Evolutionary conservation across 2,329 filamentous ascomycete genomes (phyloP).

Genomic region (Pseudopyricularia javanii): DNA sequence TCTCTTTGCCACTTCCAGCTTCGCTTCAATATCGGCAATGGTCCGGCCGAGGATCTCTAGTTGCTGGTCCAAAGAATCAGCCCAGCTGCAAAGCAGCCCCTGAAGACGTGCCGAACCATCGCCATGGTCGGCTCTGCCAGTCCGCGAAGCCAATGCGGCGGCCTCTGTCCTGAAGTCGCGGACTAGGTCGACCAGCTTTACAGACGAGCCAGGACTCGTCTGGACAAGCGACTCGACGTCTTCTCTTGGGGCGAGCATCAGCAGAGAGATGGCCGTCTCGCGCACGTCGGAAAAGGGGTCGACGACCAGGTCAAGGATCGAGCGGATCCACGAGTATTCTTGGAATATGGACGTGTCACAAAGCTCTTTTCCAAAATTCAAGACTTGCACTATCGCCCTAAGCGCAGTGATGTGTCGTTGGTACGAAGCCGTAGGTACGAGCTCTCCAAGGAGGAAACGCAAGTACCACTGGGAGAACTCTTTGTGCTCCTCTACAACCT

Average conservation of each 20-base stretch:
- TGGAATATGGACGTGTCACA: conserved; percentile 14
- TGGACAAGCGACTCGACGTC: conserved; percentile 15
- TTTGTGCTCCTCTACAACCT: conserved; percentile 36
- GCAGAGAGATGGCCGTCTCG: conserved; percentile 36
- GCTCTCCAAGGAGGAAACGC: conserved; percentile 57
- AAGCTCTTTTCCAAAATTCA: conserved; percentile 55
- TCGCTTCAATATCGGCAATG: conserved; percentile 48
- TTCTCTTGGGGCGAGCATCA: conserved; percentile 34
- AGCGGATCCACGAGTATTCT: conserved; percentile 41
- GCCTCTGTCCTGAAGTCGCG: conserved; percentile 36
- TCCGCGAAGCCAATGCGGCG: conserved; percentile 48
- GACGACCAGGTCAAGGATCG: conserved; percentile 66
- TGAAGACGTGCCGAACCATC: conserved; percentile 77
- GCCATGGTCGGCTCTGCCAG: conserved; percentile 80
- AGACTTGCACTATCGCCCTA: conserved; percentile 54
- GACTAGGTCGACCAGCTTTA: conserved; percentile 21
- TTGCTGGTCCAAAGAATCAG: conserved; percentile 26
- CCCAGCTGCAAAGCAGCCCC: conserved; percentile 53
- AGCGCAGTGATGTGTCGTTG: conserved; percentile 77
- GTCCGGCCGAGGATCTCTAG: conserved; percentile 43
- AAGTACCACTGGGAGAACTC: conserved; percentile 66
- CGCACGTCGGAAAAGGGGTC: conserved; percentile 92
- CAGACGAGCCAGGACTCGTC: neutral
- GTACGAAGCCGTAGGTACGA: conserved; percentile 75
- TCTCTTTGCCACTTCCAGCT: conserved; percentile 47